phyloP scores from a whole-genome alignment of 352 stramenopile genomes.

The Phytopythium cucurbitacearum region DNA sequence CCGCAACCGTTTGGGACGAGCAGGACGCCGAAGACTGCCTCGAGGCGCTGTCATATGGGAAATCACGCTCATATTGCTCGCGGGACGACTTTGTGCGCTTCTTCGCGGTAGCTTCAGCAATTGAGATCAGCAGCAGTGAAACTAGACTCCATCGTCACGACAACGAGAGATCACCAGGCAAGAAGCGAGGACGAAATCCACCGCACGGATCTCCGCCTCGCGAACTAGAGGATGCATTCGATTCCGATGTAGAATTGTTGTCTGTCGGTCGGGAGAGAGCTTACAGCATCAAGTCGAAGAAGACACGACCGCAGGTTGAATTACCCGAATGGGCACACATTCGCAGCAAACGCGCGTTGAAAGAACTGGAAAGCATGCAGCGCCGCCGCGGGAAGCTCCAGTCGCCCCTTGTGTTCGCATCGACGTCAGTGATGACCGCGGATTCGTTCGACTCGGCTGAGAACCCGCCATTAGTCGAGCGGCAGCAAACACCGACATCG shows the following conservation, averaged over 20 bases:
- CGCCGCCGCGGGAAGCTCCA: conserved; percentile 8
- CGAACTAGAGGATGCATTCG: no score
- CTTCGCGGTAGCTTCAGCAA: conserved; percentile 16
- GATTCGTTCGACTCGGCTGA: conserved; percentile 1
- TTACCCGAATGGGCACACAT: conserved; percentile 59
- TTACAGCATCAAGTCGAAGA: neutral
- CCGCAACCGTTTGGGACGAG: conserved; percentile 26
- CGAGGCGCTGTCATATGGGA: conserved; percentile 20
- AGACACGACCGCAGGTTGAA: conserved; percentile 22
- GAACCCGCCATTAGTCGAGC: neutral
- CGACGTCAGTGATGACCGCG: neutral
- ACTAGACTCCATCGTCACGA: neutral
- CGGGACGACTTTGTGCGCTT: conserved; percentile 50
- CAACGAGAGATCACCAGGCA: no score
- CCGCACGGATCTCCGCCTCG: no score
- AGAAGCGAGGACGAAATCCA: no score
- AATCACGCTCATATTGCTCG: conserved; percentile 48
- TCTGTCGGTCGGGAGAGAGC: no score
- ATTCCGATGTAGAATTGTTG: no score
- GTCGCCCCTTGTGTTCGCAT: conserved; percentile 1
- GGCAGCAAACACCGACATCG: conserved; percentile 1
- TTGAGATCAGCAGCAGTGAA: neutral
- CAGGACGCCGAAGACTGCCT: conserved; percentile 47
- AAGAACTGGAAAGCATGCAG: conserved; percentile 41
- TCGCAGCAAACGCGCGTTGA: conserved; percentile 61